Base-by-base conservation (phyloP, 768 basidiomycete genomes). In the Hydnomerulius pinastri region DNA sequence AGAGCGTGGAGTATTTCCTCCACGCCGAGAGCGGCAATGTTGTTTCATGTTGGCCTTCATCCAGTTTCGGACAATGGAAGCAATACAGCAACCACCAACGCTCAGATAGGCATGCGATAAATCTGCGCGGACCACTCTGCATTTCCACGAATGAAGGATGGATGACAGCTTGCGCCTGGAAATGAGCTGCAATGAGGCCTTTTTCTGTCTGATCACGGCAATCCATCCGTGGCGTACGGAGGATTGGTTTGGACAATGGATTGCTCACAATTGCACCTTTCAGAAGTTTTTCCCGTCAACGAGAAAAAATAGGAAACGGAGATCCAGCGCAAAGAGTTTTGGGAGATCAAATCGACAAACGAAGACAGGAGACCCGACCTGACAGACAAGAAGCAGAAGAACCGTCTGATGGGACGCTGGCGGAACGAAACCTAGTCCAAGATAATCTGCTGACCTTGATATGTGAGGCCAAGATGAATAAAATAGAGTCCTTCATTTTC, bases 71-170 rank as follows among this genome's bases (percentile, higher is more conserved):
- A 45, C 21, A 11, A 42, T 28, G 18, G 38, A 23, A 30, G 36
- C 18, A 18, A 24, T 24, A 32, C 13, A 40, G 15, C n/a, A 38
- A 23, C 23, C 25, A 15, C 3, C 15, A 37, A 39, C 13, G 54
- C 54, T 44, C 35, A 55, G 54, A 56, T 56, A 56, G 50, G 54
- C 29, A 56, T 56, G 18, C 45, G 54, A 56, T 56, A 43, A 46
- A n/a, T 30, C 9, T 40, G 37, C 28, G 21, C 23, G 27, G 17
- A n/a, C 20, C 39, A 49, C 24, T 12, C 9, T 11, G 17, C 29
- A 28, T 42, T 27, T 47, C 41, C 30, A 47, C 24, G 39, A 44
- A 41, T 45, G 43, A 36, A 42, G 35, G 28, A 39, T n/a, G 48
- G 42, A 39, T 48, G 51, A 41, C 46, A 51, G 44, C 15, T 54